Conservation (phyloP, 2,329 filamentous ascomycete genomes). For the Aspergillus sp. region DNA sequence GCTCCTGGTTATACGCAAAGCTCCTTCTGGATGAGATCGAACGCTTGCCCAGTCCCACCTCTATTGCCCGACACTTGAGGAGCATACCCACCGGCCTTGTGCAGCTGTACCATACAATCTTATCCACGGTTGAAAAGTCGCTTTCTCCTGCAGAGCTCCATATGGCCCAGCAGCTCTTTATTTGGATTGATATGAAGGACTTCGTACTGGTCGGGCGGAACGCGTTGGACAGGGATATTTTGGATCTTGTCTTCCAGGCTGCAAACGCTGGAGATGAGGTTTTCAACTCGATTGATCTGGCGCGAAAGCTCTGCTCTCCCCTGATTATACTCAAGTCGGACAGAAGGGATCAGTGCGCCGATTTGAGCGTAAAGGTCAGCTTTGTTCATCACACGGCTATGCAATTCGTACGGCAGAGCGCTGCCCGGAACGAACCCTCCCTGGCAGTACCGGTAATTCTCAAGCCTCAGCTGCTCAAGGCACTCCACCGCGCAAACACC, state of each 20-base stretch:
- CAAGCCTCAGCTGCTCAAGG: background rate
- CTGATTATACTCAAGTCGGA: background rate
- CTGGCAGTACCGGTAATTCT: background rate
- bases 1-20: background rate
- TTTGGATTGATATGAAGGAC: background rate
- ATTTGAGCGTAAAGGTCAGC: background rate
- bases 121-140: background rate
- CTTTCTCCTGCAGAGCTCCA: background rate
- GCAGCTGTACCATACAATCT: background rate
- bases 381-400: background rate
- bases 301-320: background rate
- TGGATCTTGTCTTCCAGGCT: background rate
- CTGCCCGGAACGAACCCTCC: background rate
- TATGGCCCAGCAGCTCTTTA: background rate
- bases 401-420: conserved; percentile 1
- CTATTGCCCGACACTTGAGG: background rate
- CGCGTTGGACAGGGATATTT: background rate
- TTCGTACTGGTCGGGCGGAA: background rate
- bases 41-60: background rate
- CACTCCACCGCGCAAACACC: background rate
- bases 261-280: background rate
- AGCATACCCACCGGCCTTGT: background rate
- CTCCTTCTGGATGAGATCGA: background rate
- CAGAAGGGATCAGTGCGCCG: background rate
- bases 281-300: background rate